These are phyloP conservation scores for Penicillium fimorum DNA, from an alignment of 495 filamentous ascomycete genomes.

Conservation along the genomic window DNA sequence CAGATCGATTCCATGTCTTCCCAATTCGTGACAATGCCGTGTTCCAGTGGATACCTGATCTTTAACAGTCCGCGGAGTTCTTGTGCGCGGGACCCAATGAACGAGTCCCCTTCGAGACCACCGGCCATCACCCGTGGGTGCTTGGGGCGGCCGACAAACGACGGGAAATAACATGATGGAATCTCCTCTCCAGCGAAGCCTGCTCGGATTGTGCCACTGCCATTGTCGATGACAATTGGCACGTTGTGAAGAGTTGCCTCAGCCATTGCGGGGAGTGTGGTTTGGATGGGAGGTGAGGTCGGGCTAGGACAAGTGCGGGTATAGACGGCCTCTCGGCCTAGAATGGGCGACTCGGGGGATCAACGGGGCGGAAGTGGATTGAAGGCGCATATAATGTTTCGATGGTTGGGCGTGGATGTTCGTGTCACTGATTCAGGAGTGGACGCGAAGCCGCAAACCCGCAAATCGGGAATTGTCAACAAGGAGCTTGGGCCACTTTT, in stretches of 20 bases:
- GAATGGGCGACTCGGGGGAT: constrained; percentile 20
- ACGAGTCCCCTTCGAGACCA: constrained; percentile 93
- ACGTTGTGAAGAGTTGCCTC: constrained; percentile 88
- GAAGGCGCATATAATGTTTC: constrained; percentile 10
- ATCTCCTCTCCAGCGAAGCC: constrained; percentile 95
- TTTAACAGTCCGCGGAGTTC: constrained; percentile 92
- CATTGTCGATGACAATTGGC: constrained; percentile 98
- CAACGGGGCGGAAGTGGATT: constrained; percentile 1
- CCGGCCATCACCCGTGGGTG: constrained; percentile 94
- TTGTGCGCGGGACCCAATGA: constrained; percentile 91
- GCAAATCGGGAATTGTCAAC: constrained; percentile 38
- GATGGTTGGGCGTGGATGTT: constrained; percentile 18
- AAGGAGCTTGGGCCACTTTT: constrained; percentile 48
- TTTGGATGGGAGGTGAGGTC: constrained; percentile 18
- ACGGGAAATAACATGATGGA: constrained; percentile 97
- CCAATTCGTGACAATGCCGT: constrained; percentile 99
- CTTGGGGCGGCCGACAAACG: constrained; percentile 95
- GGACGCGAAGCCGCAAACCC: constrained; percentile 28
- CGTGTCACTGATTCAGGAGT: constrained; percentile 24
- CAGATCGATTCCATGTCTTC: constrained; percentile 99
- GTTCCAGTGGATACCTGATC: constrained; percentile 92
- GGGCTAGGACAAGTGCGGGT: constrained; percentile 26
- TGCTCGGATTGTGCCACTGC: constrained; percentile 94
- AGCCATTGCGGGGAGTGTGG: constrained; percentile 57
- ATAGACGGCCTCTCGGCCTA: constrained; percentile 41